Conservation (phyloP, 2,329 filamentous ascomycete genomes). For the Cladophialophora carrionii region DNA sequence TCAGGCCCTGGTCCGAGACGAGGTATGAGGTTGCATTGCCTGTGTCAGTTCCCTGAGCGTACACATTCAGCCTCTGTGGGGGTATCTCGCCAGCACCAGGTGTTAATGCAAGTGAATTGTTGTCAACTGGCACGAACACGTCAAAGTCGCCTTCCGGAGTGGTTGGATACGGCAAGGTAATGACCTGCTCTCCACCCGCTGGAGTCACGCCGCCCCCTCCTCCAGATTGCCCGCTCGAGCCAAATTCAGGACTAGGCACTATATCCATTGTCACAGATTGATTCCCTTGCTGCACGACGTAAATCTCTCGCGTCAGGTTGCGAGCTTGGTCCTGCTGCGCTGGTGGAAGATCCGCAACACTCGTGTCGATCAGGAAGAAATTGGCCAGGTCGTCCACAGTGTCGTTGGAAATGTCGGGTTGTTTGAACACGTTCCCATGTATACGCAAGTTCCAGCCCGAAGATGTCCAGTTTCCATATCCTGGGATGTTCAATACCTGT, state of each 20-base stretch:
- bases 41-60: constrained; percentile 64
- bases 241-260: constrained; percentile 61
- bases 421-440: constrained; percentile 80
- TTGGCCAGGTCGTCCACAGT: constrained; percentile 72
- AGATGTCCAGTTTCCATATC: constrained; percentile 77
- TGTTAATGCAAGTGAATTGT: constrained; percentile 60
- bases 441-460: constrained; percentile 75
- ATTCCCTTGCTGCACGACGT: constrained; percentile 71
- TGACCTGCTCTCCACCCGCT: constrained; percentile 63
- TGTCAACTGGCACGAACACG: constrained; percentile 66
- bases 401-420: constrained; percentile 66
- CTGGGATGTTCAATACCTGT: constrained; percentile 70
- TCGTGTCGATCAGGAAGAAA: constrained; percentile 68
- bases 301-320: constrained; percentile 73
- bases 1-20: constrained; percentile 70
- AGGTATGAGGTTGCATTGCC: constrained; percentile 78
- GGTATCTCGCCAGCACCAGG: constrained; percentile 66
- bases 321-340: constrained; percentile 68
- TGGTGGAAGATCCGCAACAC: constrained; percentile 62
- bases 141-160: constrained; percentile 73
- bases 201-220: constrained; percentile 57
- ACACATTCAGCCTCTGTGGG: constrained; percentile 71
- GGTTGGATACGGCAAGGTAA: constrained; percentile 67
- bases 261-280: constrained; percentile 67
- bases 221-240: constrained; percentile 53